These are phyloP conservation scores for Paecilomyces variotii DNA, from an alignment of 2,329 filamentous ascomycete genomes.

Conservation along the genomic window DNA sequence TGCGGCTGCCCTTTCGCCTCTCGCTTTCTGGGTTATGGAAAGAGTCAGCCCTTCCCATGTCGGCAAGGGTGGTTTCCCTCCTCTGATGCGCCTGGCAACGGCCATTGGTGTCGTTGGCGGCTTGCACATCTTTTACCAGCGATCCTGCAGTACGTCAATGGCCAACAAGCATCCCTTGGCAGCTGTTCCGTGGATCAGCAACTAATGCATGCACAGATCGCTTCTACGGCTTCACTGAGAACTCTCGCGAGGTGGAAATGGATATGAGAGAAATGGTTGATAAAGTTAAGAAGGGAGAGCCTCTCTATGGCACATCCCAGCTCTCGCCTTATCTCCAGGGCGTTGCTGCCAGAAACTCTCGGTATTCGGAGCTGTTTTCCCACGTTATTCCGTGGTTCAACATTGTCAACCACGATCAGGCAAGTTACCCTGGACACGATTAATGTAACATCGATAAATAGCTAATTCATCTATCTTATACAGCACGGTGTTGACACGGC, in stretches of 20 bases:
- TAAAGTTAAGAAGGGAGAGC: slow-evolving; percentile 86
- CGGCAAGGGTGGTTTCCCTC: slow-evolving; percentile 71
- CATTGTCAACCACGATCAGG: slow-evolving; percentile 85
- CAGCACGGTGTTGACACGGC: slow-evolving; percentile 95
- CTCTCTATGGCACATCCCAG: slow-evolving; percentile 74
- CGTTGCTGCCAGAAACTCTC: slow-evolving; percentile 82
- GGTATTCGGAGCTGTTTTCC: slow-evolving; percentile 78
- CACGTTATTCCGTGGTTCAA: slow-evolving; percentile 94
- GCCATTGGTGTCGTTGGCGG: slow-evolving; percentile 68
- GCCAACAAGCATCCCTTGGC: background rate
- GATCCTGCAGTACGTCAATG: slow-evolving; percentile 64
- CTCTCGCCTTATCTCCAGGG: slow-evolving; percentile 88
- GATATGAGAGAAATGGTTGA: slow-evolving; percentile 98
- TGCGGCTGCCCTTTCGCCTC: slow-evolving; percentile 64
- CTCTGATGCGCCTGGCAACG: slow-evolving; percentile 70
- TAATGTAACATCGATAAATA: too few relatives aligned
- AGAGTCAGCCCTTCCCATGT: slow-evolving; percentile 76
- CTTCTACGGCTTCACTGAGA: slow-evolving; percentile 93
- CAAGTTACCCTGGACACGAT: slow-evolving; percentile 20
- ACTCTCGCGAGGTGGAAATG: slow-evolving; percentile 83
- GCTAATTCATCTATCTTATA: slow-evolving; percentile 9
- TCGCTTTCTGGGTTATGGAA: slow-evolving; percentile 71
- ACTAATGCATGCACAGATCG: slow-evolving; percentile 53
- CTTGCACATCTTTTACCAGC: slow-evolving; percentile 77
- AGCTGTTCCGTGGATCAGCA: background rate